A percentile compares a stretch with the other conserved stretches of the same genome.
Conservation (phyloP, 495 filamentous ascomycete species). For the Parachaetomium inaequale region DNA sequence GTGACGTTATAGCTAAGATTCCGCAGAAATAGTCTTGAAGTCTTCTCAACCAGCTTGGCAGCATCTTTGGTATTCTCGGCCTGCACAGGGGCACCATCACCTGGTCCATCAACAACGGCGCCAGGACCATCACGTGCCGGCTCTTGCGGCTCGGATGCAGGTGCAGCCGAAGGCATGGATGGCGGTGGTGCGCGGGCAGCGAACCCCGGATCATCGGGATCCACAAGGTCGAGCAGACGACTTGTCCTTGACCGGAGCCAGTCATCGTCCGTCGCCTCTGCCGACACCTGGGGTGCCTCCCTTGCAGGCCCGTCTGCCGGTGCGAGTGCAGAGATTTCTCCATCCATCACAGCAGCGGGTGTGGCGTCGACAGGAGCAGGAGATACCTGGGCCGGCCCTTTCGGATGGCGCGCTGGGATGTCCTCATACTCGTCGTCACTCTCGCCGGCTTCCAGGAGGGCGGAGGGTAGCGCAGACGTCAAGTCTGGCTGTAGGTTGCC, state of each 20-base stretch:
- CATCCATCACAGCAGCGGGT: constrained; percentile 7
- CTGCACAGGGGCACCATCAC: constrained; percentile 23
- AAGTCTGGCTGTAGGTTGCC: constrained; percentile 14
- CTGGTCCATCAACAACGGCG: constrained; percentile 23
- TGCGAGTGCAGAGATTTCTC: constrained; percentile 10
- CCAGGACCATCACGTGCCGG: constrained; percentile 26
- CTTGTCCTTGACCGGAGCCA: constrained; percentile 95
- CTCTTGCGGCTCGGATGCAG: constrained; percentile 24
- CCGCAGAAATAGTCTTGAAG: constrained; percentile 75
- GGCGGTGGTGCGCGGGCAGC: constrained; percentile 21
- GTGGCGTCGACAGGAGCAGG: constrained; percentile 16
- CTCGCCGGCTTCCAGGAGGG: constrained; percentile 45
- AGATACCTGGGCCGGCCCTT: constrained; percentile 38
- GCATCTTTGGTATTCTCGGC: constrained; percentile 33
- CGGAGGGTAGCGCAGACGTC: constrained; percentile 44
- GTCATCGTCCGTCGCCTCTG: constrained; percentile 68
- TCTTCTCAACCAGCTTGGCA: constrained; percentile 50
- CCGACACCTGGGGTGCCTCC: constrained; percentile 19
- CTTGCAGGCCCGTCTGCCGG: constrained; percentile 14
- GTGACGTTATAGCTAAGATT: constrained; percentile 82
- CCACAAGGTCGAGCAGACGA: constrained; percentile 77
- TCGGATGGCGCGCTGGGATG: constrained; percentile 40
- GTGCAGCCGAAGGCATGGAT: constrained; percentile 4
- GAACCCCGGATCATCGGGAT: constrained; percentile 48
- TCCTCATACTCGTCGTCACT: constrained; percentile 66